Conservation (phyloP, 2,329 filamentous ascomycete genomes). For the Ophiocordyceps camponoti-floridani region DNA sequence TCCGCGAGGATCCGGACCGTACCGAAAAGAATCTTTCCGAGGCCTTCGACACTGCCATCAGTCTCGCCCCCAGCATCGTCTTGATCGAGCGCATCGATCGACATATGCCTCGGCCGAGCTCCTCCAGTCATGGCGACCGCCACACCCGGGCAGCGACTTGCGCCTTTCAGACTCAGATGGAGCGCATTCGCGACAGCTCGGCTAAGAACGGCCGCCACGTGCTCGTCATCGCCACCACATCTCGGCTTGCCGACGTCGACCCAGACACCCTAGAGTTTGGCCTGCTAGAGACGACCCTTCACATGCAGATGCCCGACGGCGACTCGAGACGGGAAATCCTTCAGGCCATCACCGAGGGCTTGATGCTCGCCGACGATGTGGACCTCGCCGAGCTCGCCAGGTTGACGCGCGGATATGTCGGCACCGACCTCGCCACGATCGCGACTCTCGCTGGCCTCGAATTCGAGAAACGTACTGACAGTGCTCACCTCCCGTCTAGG, state of each 20-base stretch:
- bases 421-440: slow-evolving; percentile 64
- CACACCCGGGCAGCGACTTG: slow-evolving; percentile 75
- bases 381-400: slow-evolving; percentile 61
- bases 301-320: slow-evolving; percentile 74
- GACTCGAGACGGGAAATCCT: slow-evolving; percentile 62
- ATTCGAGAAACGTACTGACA: slow-evolving; percentile 15
- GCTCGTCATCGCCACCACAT: slow-evolving; percentile 81
- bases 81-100: slow-evolving; percentile 82
- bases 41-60: slow-evolving; percentile 57
- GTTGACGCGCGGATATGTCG: slow-evolving; percentile 81
- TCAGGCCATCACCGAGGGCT: slow-evolving; percentile 48
- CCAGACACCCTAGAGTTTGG: slow-evolving; percentile 57
- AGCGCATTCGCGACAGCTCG: slow-evolving; percentile 51
- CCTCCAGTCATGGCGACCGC: slow-evolving; percentile 72
- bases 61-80: slow-evolving; percentile 70
- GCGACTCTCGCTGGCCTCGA: slow-evolving; percentile 24
- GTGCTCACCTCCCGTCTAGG: slow-evolving; percentile 10
- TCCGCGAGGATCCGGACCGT: slow-evolving; percentile 18
- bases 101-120: slow-evolving; percentile 62
- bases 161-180: slow-evolving; percentile 64
- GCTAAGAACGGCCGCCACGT: slow-evolving; percentile 62
- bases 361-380: slow-evolving; percentile 48
- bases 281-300: slow-evolving; percentile 68
- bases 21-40: slow-evolving; percentile 20
- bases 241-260: slow-evolving; percentile 72